Evolutionary conservation across 345 rosid genomes (phyloP), one percentile per base, ranked within the genome.

Genomic region (Stellera chamaejasme): DNA sequence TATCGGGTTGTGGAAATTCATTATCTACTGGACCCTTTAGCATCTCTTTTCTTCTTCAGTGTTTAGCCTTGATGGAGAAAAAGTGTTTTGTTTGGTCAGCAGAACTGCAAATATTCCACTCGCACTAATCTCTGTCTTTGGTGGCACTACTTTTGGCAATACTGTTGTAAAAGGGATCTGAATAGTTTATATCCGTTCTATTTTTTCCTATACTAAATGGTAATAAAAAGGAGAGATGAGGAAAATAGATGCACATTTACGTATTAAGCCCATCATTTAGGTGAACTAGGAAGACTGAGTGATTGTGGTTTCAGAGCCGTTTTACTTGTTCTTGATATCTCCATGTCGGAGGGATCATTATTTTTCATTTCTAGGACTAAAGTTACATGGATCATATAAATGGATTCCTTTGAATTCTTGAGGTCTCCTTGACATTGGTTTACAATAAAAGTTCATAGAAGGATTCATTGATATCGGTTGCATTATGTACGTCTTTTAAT

Each of bases 61-160:
- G 54, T 69, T 64, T 59, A 58, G 16, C 57, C 72, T 65, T 66
- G 70, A 71, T 59, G 59, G 51, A 32, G 39, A 32, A 58, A 70
- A 77, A 77, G 83, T 80, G 89, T 69, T 71, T 73, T 77, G 73
- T 67, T 74, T 71, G 75, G 71, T 77, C 83, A 78, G 78, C 89
- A 62, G 71, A 63, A 60, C 68, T 73, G 60, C 72, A 59, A 59
- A 65, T 64, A 42, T 66, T 55, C 57, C 54, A 56, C 67, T 66
- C 23, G 48, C 43, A 53, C 43, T 26, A 14, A 43, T 50, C 44
- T 60, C 64, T 46, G 55, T 51, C 56, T 54, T 72, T 66, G 71
- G 7, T 8, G 39, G 7, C 39, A 56, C 78, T 64, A 48, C 86
- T 80, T 78, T 80, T 78, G 52, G 76, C 64, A 74, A 23, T 58